Evolutionary conservation across 2,329 filamentous ascomycete species (phyloP), one percentile per base, ranked within the genome.

Genomic region (Verruconis gallopava): DNA sequence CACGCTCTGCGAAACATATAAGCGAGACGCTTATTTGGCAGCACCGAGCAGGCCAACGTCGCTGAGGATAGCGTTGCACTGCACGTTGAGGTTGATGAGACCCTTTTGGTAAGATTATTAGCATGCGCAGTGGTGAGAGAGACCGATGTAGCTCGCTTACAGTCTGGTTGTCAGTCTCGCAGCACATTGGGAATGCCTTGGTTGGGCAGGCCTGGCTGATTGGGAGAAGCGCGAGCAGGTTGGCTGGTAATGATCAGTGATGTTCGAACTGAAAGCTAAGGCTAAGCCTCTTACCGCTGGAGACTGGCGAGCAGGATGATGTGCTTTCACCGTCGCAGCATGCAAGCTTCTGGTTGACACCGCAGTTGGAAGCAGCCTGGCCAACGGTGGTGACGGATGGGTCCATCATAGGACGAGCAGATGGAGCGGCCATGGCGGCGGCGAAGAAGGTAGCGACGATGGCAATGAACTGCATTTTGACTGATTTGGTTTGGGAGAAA

Each of bases 221-320:
- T 30, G 25, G 25, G 9, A 30, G 25, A n/a, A 30, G 25, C 25
- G 6, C 9, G 25, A 30, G 25, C 25, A 30, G n/a, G 25, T 30
- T 30, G 25, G 25, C 25, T 30, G 25, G n/a, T n/a, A n/a, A n/a
- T 30, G 25, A 30, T 30, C 25, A 30, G 25, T 30, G 25, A 30
- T 30, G 25, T n/a, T 30, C 25, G 25, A 30, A 30, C n/a, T 9
- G 25, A 30, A 30, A n/a, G n/a, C n/a, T n/a, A 30, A n/a, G 25
- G n/a, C 9, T 30, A n/a, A 30, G 6, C n/a, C 9, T 9, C 25
- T 30, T 30, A 30, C 25, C 25, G n/a, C 9, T 9, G 25, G 9
- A 9, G n/a, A 30, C 25, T 30, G 25, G 25, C 9, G 25, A 30
- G 25, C 25, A 30, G 25, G 25, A 30, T 30, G 25, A 9, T n/a